A percentile compares a stretch with the other conserved stretches of the same genome.
Conservation (phyloP, 768 basidiomycete genomes). For the Phlegmacium glaucopus region DNA sequence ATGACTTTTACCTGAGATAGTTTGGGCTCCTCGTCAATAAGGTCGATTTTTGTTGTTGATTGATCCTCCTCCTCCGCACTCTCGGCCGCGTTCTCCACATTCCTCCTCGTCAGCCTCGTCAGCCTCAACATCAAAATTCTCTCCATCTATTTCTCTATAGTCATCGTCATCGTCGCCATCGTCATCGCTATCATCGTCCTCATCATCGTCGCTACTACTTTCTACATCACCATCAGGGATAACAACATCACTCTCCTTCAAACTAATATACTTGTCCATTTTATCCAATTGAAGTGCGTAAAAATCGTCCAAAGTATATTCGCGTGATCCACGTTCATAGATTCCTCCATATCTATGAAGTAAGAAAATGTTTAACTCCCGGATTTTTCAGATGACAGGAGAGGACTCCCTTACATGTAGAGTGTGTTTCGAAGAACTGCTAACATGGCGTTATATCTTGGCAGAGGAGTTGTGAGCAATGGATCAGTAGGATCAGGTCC, state of each 20-base stretch:
- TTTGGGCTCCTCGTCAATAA: background rate
- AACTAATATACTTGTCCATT: constrained; percentile 71
- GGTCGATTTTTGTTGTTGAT: background rate
- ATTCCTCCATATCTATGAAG: constrained; percentile 79
- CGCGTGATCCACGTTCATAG: constrained; percentile 74
- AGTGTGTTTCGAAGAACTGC: constrained; percentile 80
- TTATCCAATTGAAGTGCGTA: constrained; percentile 79
- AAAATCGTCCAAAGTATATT: constrained; percentile 91
- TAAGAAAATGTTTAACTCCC: background rate
- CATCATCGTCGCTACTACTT: constrained; percentile 60
- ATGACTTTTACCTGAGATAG: background rate
- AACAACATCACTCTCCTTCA: constrained; percentile 62
- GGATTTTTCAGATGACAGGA: background rate
- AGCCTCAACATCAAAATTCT: constrained; percentile 36
- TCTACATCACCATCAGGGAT: constrained; percentile 62
- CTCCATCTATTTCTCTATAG: constrained; percentile 35
- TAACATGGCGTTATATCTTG: constrained; percentile 87
- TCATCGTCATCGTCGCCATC: constrained; percentile 50
- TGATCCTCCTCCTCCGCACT: constrained; percentile 6
- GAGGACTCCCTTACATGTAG: constrained; percentile 59
- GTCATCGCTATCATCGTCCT: constrained; percentile 55
- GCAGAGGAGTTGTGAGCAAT: constrained; percentile 55
- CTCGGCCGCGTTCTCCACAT: constrained; percentile 9
- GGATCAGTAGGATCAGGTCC: constrained; percentile 61
- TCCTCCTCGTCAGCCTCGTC: constrained; percentile 23